phyloP scores from a whole-genome alignment of 2,329 filamentous ascomycete genomes.

The Aspergillus clavatus region DNA sequence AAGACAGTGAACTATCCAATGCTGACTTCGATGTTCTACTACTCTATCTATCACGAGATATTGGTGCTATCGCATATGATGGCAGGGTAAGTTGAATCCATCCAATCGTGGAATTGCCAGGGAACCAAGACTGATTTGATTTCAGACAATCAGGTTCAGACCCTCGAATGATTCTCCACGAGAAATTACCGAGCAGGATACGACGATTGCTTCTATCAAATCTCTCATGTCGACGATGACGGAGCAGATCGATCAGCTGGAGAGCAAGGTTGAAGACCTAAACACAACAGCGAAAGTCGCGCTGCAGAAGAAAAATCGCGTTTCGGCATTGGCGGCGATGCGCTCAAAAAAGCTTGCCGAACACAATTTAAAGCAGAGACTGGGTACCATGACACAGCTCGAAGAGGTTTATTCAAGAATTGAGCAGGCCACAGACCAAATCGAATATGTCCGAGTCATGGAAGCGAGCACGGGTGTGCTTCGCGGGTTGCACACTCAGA shows the following conservation, averaged over 20 bases:
- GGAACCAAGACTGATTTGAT: slow-evolving; percentile 15
- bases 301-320: slow-evolving; percentile 66
- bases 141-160: slow-evolving; percentile 70
- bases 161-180: slow-evolving; percentile 43
- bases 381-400: slow-evolving; percentile 70
- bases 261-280: slow-evolving; percentile 47
- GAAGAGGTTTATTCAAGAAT: slow-evolving; percentile 80
- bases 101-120: slow-evolving; percentile 2
- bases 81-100: slow-evolving; percentile 35
- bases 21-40: slow-evolving; percentile 66
- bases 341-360: slow-evolving; percentile 80
- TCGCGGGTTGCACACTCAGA: slow-evolving; percentile 65
- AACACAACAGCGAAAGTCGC: slow-evolving; percentile 61
- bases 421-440: slow-evolving; percentile 77
- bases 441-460: slow-evolving; percentile 79
- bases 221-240: slow-evolving; percentile 65
- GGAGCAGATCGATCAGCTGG: slow-evolving; percentile 62
- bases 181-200: slow-evolving; percentile 70
- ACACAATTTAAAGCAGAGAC: slow-evolving; percentile 64
- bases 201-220: slow-evolving; percentile 73
- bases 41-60: slow-evolving; percentile 64
- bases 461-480: slow-evolving; percentile 70
- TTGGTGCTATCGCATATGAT: slow-evolving; percentile 47
- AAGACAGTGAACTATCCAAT: slow-evolving; percentile 51
- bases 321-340: slow-evolving; percentile 71